phyloP scores from a whole-genome alignment of 2,329 filamentous ascomycete species.

The Pseudogymnoascus sp. region DNA sequence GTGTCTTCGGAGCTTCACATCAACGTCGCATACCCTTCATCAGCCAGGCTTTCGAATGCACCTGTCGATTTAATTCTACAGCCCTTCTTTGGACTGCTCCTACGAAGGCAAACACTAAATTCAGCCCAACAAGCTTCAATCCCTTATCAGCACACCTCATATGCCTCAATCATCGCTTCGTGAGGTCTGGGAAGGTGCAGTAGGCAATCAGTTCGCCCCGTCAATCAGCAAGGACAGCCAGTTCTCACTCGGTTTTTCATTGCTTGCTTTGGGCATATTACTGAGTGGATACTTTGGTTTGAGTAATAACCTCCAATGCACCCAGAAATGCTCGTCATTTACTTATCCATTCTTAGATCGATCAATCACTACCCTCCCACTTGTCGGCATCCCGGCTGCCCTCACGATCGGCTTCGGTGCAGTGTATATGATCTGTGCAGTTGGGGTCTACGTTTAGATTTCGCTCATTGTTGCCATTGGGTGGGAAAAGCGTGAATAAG shows the following conservation, averaged over 20 bases:
- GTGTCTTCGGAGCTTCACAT: conserved; percentile 7
- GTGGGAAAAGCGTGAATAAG: background rate
- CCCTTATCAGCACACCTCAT: background rate
- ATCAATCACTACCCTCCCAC: conserved; percentile 65
- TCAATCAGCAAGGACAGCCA: conserved; percentile 74
- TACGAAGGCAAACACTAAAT: background rate
- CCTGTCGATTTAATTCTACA: background rate
- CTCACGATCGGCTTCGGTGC: conserved; percentile 83
- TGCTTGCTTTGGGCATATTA: conserved; percentile 65
- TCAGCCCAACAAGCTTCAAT: conserved; percentile 2
- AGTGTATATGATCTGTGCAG: conserved; percentile 98
- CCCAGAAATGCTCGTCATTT: conserved; percentile 17
- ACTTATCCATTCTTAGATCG: conserved; percentile 54
- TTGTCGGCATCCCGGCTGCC: conserved; percentile 80
- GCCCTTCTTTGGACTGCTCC: conserved; percentile 2
- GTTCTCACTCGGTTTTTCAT: conserved; percentile 69
- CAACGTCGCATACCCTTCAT: background rate
- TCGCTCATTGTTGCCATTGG: conserved; percentile 9
- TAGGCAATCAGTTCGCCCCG: conserved; percentile 77
- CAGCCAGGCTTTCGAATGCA: background rate
- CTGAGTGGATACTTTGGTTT: conserved; percentile 76
- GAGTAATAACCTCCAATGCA: conserved; percentile 48
- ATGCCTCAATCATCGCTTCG: conserved; percentile 56
- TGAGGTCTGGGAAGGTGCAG: conserved; percentile 89
- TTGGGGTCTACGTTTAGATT: conserved; percentile 85